Base-by-base conservation (phyloP, 2,329 filamentous ascomycete species). In the Colletotrichum australisinense region DNA sequence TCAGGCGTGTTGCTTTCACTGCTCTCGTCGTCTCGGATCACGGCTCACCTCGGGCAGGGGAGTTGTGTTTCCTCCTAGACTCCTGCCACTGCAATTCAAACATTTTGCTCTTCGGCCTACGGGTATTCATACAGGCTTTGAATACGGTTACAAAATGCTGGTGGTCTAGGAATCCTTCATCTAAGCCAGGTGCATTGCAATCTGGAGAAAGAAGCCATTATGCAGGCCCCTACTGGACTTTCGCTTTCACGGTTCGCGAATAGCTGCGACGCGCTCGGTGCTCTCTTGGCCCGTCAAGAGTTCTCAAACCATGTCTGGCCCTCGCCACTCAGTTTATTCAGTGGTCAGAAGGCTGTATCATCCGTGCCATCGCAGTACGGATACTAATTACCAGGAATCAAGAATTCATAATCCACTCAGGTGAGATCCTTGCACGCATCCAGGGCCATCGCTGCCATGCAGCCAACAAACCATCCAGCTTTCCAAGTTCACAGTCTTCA, bases 301-400 rank as follows among this genome's bases (percentile, higher is more conserved):
- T 19, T 9, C 22, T 49, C 58, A 30, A 62, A 14, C 59, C 42
- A 28, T 49, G 42, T 35, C 42, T 55, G 28, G 12, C 22, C 35
- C 42, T 63, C 46, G 12, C 28, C n/a, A 32, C 60, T n/a, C 46
- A 42, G 11, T 30, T 52, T 60, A 26, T 67, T 38, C 69, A 69
- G 59, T 53, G 69, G 62, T 64, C 30, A 22, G 7, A 59, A 59
- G 58, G 64, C 68, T 70, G 56, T 26, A 32, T 59, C 57, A 72
- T 67, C 69, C 69, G 69, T 72, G 69, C 69, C 67, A 68, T 32
- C 57, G 57, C 28, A 58, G 69, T 52, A 63, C 64, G 24, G 42
- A n/a, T 49, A 63, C 64, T 35, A 53, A 59, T 57, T 35, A 53
- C 69, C 57, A 28, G 58, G 64, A 63, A 46, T 35, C 35, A 46